Percentiles rank a stretch among this genome's conserved stretches.
These are phyloP conservation scores for Wickerhamomyces canadensis DNA, from an alignment of 805 yeast genomes.

Conservation along the genomic window DNA sequence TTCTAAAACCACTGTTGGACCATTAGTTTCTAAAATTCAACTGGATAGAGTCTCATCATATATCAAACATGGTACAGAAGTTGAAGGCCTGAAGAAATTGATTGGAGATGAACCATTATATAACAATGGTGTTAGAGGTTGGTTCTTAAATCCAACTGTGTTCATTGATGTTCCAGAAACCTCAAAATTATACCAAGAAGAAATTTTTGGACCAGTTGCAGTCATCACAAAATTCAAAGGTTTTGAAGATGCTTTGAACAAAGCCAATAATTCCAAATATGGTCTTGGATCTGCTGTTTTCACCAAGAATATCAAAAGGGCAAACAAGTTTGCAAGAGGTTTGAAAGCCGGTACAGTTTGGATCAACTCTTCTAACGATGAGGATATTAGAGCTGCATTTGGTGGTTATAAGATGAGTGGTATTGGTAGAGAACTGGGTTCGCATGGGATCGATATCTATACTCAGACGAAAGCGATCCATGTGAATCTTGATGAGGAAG, in stretches of 20 bases:
- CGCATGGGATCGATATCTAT: conserved; percentile 63
- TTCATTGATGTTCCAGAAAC: conserved; percentile 63
- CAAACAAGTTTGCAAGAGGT: conserved; percentile 56
- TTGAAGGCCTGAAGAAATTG: conserved; percentile 41
- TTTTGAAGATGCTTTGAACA: conserved; percentile 60
- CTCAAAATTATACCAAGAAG: conserved; percentile 68
- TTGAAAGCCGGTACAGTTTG: conserved; percentile 66
- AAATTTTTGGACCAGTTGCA: conserved; percentile 86
- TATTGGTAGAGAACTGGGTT: conserved; percentile 76
- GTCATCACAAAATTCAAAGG: conserved; percentile 57
- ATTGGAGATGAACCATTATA: conserved; percentile 37
- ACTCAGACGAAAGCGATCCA: conserved; percentile 75
- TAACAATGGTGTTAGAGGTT: conserved; percentile 45
- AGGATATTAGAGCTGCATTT: conserved; percentile 63
- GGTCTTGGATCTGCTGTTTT: conserved; percentile 84
- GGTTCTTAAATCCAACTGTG: conserved; percentile 68
- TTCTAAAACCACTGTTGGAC: conserved; percentile 47
- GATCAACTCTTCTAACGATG: conserved; percentile 64
- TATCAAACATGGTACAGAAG: conserved; percentile 39
- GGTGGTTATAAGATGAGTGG: conserved; percentile 82
- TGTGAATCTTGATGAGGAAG: conserved; percentile 49
- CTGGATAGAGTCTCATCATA: conserved; percentile 44
- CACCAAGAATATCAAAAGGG: conserved; percentile 59
- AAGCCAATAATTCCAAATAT: conserved; percentile 68
- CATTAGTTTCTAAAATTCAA: conserved; percentile 54